Conservation (phyloP, 1,284 basidiomycete species). For the Crepidotus sp. region DNA sequence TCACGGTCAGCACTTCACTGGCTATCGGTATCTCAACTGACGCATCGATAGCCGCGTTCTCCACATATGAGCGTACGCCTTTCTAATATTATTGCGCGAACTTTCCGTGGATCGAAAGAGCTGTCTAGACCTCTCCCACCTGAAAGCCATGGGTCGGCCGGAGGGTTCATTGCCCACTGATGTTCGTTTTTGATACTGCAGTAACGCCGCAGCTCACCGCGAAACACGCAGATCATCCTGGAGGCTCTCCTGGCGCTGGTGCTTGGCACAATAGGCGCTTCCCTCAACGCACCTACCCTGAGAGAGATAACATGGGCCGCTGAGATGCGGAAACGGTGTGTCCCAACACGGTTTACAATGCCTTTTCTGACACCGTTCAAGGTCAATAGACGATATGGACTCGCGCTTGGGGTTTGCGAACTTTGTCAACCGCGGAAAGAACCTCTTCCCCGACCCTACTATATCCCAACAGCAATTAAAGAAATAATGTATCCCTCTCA, state of each 20-base stretch:
- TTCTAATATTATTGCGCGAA: neutral
- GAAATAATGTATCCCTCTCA: constrained; percentile 4
- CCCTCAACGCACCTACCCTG: constrained; percentile 56
- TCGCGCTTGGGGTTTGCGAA: constrained; percentile 62
- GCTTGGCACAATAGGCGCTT: constrained; percentile 63
- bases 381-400: constrained; percentile 75
- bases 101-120: constrained; percentile 10
- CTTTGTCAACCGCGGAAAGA: constrained; percentile 58
- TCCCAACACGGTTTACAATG: constrained; percentile 10
- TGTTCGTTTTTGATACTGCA: constrained; percentile 29
- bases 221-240: constrained; percentile 47
- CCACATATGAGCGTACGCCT: constrained; percentile 56
- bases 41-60: constrained; percentile 30
- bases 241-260: constrained; percentile 61
- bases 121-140: constrained; percentile 53
- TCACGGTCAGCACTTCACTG: constrained; percentile 34
- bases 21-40: constrained; percentile 5
- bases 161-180: constrained; percentile 56
- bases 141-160: constrained; percentile 65
- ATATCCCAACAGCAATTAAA: constrained; percentile 1
- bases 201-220: neutral
- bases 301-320: constrained; percentile 84
- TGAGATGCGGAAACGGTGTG: constrained; percentile 76
- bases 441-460: constrained; percentile 24
- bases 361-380: constrained; percentile 22